phyloP scores from a whole-genome alignment of 208 protist genomes.

The Strigomonas culicis region DNA sequence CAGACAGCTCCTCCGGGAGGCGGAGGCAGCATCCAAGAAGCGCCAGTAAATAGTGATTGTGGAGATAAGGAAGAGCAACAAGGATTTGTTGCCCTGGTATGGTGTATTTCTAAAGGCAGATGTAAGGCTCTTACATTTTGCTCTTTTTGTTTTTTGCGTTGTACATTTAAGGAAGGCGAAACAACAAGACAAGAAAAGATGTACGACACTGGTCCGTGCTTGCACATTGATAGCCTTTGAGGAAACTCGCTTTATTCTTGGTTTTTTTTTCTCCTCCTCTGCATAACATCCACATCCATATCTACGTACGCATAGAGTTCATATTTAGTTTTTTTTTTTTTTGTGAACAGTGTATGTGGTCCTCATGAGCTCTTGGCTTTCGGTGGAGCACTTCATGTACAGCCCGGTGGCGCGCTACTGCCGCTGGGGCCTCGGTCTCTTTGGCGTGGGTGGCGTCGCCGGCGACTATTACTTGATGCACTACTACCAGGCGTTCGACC shows the following conservation, averaged over 20 bases:
- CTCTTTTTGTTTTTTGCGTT: slow-evolving; percentile 6
- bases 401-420: slow-evolving; percentile 55
- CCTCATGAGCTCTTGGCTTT: slow-evolving; percentile 80
- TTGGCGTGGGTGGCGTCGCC: slow-evolving; percentile 55
- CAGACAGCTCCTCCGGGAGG: slow-evolving; percentile 13
- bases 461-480: slow-evolving; percentile 86
- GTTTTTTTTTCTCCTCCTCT: too few species aligned
- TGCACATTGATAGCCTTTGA: too few species aligned
- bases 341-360: too few species aligned
- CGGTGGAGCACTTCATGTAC: slow-evolving; percentile 63
- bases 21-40: slow-evolving; percentile 10
- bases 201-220: too few species aligned
- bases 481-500: slow-evolving; percentile 76
- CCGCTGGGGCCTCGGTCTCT: slow-evolving; percentile 48
- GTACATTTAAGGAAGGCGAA: not conserved
- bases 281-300: too few species aligned
- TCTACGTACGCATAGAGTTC: too few species aligned
- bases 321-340: too few species aligned
- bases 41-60: not conserved
- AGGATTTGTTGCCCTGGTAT: slow-evolving; percentile 9
- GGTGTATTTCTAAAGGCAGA: not conserved
- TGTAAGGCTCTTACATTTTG: not conserved
- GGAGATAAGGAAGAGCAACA: slow-evolving; percentile 14
- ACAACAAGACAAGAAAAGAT: slow-evolving; percentile 12
- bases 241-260: too few species aligned